A percentile compares a stretch with the other conserved stretches of the same genome.
These are phyloP conservation scores for Ascoidea rubescens DNA, from an alignment of 805 yeast species.

Conservation along the genomic window DNA sequence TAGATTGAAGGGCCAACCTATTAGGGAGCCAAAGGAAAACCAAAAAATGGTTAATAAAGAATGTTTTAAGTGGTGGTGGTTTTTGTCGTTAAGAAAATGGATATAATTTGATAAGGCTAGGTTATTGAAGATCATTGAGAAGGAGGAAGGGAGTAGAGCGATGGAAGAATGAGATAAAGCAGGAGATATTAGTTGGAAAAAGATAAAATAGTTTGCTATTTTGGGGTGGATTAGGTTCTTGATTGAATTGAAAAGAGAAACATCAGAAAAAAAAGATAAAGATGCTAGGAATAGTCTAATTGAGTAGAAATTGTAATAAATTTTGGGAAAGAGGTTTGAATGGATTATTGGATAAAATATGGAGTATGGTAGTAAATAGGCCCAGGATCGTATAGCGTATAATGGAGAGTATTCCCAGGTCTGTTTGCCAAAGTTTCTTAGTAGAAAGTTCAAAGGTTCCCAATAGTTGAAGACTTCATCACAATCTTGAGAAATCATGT, in stretches of 20 bases:
- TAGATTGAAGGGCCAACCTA: constrained; percentile 88
- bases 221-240: constrained; percentile 16
- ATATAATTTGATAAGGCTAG: constrained; percentile 28
- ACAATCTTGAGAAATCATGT: constrained; percentile 74
- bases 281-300: constrained; percentile 32
- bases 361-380: constrained; percentile 41
- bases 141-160: constrained; percentile 72
- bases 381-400: constrained; percentile 78
- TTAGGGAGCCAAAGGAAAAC: constrained; percentile 52
- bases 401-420: constrained; percentile 96
- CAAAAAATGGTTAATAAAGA: constrained; percentile 23
- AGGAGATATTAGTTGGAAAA: constrained; percentile 50
- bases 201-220: constrained; percentile 45
- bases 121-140: constrained; percentile 45
- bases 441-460: constrained; percentile 76
- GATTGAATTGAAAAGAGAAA: constrained; percentile 24
- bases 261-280: constrained; percentile 36
- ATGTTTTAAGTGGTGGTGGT: constrained; percentile 7
- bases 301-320: constrained; percentile 32
- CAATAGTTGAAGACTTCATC: constrained; percentile 89
- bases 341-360: constrained; percentile 5
- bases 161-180: constrained; percentile 87
- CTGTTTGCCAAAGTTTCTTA: constrained; percentile 78
- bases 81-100: constrained; percentile 15
- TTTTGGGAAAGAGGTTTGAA: constrained; percentile 1